These are phyloP conservation scores for Myrmaecium sp. DNA, from an alignment of 2,329 filamentous ascomycete species.

Conservation along the genomic window DNA sequence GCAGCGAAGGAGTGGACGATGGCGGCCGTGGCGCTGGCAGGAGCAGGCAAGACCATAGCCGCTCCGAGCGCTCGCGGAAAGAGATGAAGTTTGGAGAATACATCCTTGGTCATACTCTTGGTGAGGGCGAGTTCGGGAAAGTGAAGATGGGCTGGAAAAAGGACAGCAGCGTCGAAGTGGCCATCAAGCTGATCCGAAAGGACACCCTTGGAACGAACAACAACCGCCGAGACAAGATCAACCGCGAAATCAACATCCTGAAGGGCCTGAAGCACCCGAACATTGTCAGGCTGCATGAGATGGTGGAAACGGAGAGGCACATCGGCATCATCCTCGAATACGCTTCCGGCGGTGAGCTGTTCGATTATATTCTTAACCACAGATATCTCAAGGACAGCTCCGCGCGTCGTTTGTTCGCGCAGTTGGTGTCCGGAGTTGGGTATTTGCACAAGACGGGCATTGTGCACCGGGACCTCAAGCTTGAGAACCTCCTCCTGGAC, in stretches of 20 bases:
- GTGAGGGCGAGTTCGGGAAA: conserved; percentile 96
- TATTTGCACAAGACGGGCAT: conserved; percentile 98
- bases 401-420: conserved; percentile 80
- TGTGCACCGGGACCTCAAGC: conserved; percentile 88
- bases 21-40: conserved; percentile 24
- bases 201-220: conserved; percentile 81
- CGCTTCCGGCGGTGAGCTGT: conserved; percentile 89
- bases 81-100: conserved; percentile 89
- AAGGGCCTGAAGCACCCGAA: conserved; percentile 82
- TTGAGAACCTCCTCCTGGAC: conserved; percentile 89
- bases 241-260: conserved; percentile 88
- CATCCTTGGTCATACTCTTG: conserved; percentile 85
- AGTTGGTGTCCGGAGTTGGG: conserved; percentile 88
- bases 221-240: conserved; percentile 83
- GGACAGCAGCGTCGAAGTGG: conserved; percentile 80
- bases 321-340: conserved; percentile 98
- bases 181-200: conserved; percentile 92
- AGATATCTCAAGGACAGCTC: conserved; percentile 89
- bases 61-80: conserved; percentile 39
- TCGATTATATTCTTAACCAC: conserved; percentile 96
- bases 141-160: conserved; percentile 98
- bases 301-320: conserved; percentile 93
- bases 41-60: conserved; percentile 42
- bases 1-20: conserved; percentile 34
- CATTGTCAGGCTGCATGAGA: conserved; percentile 91